Evolutionary conservation across 768 basidiomycete species (phyloP).

Genomic region (Boletus tomentosulus): DNA sequence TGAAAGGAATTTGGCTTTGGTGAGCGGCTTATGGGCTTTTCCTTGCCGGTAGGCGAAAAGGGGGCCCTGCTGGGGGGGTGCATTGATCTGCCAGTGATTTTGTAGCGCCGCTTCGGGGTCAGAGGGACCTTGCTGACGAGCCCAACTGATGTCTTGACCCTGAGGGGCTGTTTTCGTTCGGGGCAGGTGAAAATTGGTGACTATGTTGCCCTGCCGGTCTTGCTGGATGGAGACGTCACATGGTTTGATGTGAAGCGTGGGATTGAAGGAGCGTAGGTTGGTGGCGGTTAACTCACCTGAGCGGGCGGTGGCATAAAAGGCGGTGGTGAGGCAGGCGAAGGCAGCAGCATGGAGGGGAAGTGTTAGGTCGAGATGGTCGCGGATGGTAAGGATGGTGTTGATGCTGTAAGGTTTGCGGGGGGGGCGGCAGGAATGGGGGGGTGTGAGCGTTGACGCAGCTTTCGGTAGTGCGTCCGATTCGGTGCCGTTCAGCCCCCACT

Average conservation of each 20-base stretch:
- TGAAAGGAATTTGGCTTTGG: constrained; percentile 22
- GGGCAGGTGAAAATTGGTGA: constrained; percentile 20
- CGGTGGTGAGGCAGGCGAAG: not conserved
- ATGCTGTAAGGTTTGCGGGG: not conserved
- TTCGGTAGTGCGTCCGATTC: not conserved
- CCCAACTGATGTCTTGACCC: constrained; percentile 20
- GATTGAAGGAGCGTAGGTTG: not conserved
- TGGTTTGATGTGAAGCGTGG: not conserved
- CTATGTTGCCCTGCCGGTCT: constrained; percentile 16
- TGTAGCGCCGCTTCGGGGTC: constrained; percentile 1
- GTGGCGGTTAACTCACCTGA: not conserved
- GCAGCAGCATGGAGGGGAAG: not conserved
- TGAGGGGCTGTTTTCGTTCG: not conserved
- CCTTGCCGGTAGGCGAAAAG: too few species aligned
- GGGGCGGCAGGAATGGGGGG: not conserved
- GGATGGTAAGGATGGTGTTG: not conserved
- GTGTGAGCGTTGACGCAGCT: not conserved
- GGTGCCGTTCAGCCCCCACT: not conserved
- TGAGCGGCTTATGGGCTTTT: constrained; percentile 31
- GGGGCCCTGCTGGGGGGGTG: too few species aligned
- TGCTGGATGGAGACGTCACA: not conserved
- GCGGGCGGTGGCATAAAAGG: not conserved
- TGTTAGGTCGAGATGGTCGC: not conserved
- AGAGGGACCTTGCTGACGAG: constrained; percentile 1
- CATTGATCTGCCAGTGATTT: too few species aligned